A percentile compares a stretch with the other conserved stretches of the same genome.
These are phyloP conservation scores for Apiospora saccharicola DNA, from an alignment of 2,329 filamentous ascomycete species.

Conservation along the genomic window DNA sequence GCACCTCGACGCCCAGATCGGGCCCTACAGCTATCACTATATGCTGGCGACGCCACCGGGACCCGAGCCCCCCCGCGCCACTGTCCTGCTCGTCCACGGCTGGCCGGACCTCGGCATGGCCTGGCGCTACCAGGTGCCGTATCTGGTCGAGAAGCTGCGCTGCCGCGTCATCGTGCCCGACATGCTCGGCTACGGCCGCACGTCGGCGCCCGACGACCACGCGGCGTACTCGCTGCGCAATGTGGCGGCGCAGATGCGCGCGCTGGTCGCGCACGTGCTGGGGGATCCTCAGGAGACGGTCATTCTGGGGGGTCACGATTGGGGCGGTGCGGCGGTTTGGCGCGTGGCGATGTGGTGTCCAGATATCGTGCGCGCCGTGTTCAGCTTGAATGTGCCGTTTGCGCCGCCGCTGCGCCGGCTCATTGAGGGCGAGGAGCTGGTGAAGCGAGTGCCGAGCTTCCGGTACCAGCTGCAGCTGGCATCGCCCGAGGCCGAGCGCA, in stretches of 20 bases:
- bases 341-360: conserved; percentile 78
- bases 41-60: conserved; percentile 59
- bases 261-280: conserved; percentile 64
- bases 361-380: conserved; percentile 74
- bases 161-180: conserved; percentile 54
- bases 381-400: conserved; percentile 84
- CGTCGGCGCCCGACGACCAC: conserved; percentile 39
- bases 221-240: conserved; percentile 40
- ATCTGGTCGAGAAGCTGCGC: conserved; percentile 42
- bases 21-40: conserved; percentile 75
- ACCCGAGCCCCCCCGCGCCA: conserved; percentile 43
- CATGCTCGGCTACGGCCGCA: conserved; percentile 48
- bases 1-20: conserved; percentile 68
- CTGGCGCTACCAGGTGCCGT: conserved; percentile 39
- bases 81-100: conserved; percentile 34
- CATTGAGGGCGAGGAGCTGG: conserved; percentile 65
- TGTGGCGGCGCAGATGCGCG: conserved; percentile 44
- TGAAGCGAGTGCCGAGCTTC: conserved; percentile 71
- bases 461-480: conserved; percentile 85
- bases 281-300: not conserved
- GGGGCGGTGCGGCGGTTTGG: conserved; percentile 78
- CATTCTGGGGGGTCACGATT: conserved; percentile 45
- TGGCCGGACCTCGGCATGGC: conserved; percentile 32
- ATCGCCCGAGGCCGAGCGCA: conserved; percentile 69
- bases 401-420: conserved; percentile 59